These are phyloP conservation scores for Vaccinium myrtillus DNA, from an alignment of 148 eudicot species.

Conservation along the genomic window DNA sequence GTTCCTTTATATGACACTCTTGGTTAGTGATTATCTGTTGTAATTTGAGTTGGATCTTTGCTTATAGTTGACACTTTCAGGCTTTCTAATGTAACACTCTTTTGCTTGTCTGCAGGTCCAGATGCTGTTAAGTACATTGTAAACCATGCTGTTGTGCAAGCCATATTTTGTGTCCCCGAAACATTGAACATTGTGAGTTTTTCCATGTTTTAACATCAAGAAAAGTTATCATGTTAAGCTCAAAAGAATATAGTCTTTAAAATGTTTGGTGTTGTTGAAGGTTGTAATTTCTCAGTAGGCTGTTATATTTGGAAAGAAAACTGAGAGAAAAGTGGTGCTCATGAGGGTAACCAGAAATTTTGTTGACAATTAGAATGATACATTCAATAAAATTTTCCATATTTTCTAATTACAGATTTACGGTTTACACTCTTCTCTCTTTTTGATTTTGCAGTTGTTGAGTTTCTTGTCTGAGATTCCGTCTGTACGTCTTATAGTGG, in stretches of 20 bases:
- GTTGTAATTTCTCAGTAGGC: neutral
- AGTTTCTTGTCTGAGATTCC: constrained; percentile 90
- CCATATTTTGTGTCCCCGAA: constrained; percentile 80
- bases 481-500: constrained; percentile 79
- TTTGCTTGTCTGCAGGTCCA: constrained; percentile 63
- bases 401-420: neutral
- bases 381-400: neutral
- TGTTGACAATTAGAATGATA: neutral
- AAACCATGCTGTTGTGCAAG: constrained; percentile 83
- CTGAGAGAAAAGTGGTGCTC: neutral
- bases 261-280: neutral
- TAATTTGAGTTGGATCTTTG: constrained; percentile 13
- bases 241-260: neutral
- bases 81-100: neutral
- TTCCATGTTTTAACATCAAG: neutral
- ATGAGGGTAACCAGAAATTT: neutral
- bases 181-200: constrained; percentile 74
- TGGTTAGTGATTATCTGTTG: constrained; percentile 44
- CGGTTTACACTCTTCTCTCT: neutral
- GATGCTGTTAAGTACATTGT: constrained; percentile 91
- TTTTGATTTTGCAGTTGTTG: constrained; percentile 57
- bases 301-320: neutral
- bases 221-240: neutral
- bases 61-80: neutral
- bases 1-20: constrained; percentile 93